Conservation (phyloP, 257 asterid species). For the Nicotiana sylvestris region DNA sequence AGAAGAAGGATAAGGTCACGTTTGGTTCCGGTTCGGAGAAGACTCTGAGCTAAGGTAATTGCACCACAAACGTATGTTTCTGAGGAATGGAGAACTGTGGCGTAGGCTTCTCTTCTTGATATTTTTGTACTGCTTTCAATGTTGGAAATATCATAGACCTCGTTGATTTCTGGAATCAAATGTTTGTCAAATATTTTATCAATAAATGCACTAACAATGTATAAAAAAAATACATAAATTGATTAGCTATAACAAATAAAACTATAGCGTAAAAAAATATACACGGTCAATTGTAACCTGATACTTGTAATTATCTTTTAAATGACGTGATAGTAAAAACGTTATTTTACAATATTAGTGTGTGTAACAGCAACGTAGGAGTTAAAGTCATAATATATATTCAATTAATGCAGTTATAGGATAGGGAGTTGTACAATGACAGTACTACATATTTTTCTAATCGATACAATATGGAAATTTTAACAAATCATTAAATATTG, state of each 20-base stretch:
- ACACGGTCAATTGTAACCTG: too few relatives aligned
- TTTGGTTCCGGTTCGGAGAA: conserved; percentile 50
- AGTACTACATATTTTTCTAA: neutral
- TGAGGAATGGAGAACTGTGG: conserved; percentile 75
- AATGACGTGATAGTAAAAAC: too few relatives aligned
- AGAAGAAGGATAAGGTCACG: conserved; percentile 78
- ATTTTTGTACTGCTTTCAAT: conserved; percentile 19
- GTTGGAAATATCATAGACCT: conserved; percentile 47
- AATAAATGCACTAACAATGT: too few relatives aligned
- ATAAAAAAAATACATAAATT: too few relatives aligned
- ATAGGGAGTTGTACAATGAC: neutral
- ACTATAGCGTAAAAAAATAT: too few relatives aligned
- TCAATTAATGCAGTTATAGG: neutral
- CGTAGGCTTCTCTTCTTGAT: conserved; percentile 57
- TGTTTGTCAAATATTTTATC: neutral
- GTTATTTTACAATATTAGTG: too few relatives aligned
- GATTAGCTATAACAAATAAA: too few relatives aligned
- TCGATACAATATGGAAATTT: neutral
- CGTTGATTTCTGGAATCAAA: conserved; percentile 30
- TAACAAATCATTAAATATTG: neutral
- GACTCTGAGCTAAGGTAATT: conserved; percentile 72
- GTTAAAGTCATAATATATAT: too few relatives aligned
- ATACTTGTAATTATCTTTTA: too few relatives aligned
- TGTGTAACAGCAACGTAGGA: too few relatives aligned
- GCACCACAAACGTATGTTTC: conserved; percentile 86